phyloP scores from a whole-genome alignment of 176 grass and related monocot species.

The Hyparrhenia diplandra region DNA sequence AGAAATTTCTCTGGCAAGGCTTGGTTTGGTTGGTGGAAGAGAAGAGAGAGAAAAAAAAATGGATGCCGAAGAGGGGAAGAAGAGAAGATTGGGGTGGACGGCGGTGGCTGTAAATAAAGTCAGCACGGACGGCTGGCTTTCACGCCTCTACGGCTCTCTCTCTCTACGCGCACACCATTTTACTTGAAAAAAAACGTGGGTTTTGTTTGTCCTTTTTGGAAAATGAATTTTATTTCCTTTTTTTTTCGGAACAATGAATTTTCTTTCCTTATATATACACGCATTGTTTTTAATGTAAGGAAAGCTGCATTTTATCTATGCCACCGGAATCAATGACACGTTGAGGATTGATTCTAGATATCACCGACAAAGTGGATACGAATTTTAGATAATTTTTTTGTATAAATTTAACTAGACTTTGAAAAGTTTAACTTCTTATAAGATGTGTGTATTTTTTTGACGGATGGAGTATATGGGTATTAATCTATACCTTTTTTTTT shows the following conservation, averaged over 20 bases:
- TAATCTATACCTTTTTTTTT: too few relatives aligned
- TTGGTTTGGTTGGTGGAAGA: conserved; percentile 6
- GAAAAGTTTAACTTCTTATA: too few relatives aligned
- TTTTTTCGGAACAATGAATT: too few relatives aligned
- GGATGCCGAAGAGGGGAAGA: not conserved
- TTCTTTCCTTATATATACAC: too few relatives aligned
- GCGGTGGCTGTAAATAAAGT: conserved; percentile 10
- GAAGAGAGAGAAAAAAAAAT: not conserved
- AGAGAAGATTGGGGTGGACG: not conserved
- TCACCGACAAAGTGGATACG: too few relatives aligned
- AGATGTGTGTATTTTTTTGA: too few relatives aligned
- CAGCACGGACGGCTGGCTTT: not conserved
- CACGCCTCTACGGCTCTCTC: too few relatives aligned
- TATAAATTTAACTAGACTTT: too few relatives aligned
- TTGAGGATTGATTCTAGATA: not conserved
- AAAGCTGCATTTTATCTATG: not conserved
- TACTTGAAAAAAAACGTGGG: not conserved
- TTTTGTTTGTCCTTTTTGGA: not conserved
- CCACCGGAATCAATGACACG: not conserved
- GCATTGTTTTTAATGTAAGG: not conserved
- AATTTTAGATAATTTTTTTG: too few relatives aligned
- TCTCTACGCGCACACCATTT: not conserved
- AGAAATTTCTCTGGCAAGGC: not conserved
- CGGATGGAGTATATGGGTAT: too few relatives aligned
- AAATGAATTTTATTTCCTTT: not conserved